phyloP scores from a whole-genome alignment of 148 eudicot species.

The Rhododendron ovatum region DNA sequence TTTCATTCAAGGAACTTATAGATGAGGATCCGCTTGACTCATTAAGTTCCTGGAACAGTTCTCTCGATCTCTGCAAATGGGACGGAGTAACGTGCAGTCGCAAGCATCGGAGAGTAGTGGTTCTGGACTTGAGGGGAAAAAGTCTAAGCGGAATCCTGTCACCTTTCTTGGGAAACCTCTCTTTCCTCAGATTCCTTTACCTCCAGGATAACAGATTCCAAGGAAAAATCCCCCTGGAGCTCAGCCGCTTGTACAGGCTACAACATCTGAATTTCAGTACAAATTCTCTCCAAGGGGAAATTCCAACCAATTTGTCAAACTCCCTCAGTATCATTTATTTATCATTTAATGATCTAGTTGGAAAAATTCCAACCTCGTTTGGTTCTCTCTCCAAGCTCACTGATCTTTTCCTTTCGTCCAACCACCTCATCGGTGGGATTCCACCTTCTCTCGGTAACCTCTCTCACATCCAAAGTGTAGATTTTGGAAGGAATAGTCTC shows the following conservation, averaged over 20 bases:
- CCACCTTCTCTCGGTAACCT: not conserved
- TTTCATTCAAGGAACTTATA: no score
- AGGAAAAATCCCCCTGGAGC: not conserved
- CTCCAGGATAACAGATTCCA: not conserved
- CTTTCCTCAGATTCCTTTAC: no score
- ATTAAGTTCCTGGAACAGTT: no score
- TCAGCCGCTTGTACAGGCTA: not conserved
- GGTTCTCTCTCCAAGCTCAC: not conserved
- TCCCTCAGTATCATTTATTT: not conserved
- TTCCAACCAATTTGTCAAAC: not conserved
- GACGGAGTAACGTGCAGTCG: no score
- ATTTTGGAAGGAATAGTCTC: not conserved
- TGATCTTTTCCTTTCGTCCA: not conserved
- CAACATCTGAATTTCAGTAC: not conserved
- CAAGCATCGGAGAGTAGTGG: no score
- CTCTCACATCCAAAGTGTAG: no score
- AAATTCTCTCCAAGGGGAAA: not conserved
- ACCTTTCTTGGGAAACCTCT: no score
- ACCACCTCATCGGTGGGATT: not conserved
- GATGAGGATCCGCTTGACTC: no score
- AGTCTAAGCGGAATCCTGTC: no score
- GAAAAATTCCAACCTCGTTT: not conserved
- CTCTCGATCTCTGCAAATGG: no score
- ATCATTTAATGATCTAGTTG: not conserved
- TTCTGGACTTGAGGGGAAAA: no score